Evolutionary conservation across 768 basidiomycete species (phyloP).

Genomic region (Tulasnella sp.): DNA sequence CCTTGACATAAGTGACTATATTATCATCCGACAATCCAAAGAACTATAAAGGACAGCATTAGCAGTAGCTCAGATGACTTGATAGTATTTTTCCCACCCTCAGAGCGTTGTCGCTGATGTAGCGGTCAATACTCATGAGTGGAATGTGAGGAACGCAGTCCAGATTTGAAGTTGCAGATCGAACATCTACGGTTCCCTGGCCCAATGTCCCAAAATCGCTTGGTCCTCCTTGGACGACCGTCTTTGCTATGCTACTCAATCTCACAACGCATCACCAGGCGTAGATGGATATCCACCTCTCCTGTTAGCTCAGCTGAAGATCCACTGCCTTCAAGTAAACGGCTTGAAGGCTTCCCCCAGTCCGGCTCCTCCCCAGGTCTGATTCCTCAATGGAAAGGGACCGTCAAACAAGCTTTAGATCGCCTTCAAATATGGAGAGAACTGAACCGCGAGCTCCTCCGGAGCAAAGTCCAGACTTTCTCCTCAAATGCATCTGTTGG

Average conservation of each 20-base stretch:
- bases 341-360: too few species aligned
- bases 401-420: neutral
- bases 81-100: constrained; percentile 23
- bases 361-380: too few species aligned
- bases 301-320: too few species aligned
- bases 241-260: too few species aligned
- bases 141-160: constrained; percentile 4
- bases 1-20: constrained; percentile 78
- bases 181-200: constrained; percentile 12
- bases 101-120: constrained; percentile 30
- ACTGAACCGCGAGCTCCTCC: constrained; percentile 1
- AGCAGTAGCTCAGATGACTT: too few species aligned
- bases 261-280: too few species aligned
- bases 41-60: too few species aligned
- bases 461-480: constrained; percentile 41
- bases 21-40: constrained; percentile 76
- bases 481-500: constrained; percentile 44
- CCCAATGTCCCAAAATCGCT: constrained; percentile 1
- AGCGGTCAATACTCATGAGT: constrained; percentile 20
- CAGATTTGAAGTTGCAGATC: neutral
- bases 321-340: too few species aligned
- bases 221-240: neutral
- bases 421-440: neutral
- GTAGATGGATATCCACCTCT: too few species aligned
- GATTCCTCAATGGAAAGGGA: too few species aligned